These are phyloP conservation scores for Citrus trifoliata DNA, from an alignment of 345 rosid genomes.

Conservation along the genomic window DNA sequence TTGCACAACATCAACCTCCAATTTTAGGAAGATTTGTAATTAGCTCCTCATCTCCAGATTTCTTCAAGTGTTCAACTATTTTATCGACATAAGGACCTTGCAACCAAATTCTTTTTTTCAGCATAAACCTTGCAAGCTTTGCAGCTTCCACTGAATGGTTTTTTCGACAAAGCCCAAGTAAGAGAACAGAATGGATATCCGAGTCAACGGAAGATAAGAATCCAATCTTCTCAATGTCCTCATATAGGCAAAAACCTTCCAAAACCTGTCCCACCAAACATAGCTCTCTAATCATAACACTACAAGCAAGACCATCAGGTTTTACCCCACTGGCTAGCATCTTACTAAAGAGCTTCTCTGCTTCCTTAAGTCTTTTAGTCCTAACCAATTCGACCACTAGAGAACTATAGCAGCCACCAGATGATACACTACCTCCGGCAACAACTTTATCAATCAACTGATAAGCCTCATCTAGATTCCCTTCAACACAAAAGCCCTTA, in stretches of 20 bases:
- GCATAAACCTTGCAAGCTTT: conserved; percentile 52
- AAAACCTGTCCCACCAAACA: conserved; percentile 46
- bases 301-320: conserved; percentile 72
- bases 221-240: conserved; percentile 51
- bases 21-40: conserved; percentile 26
- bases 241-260: conserved; percentile 51
- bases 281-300: conserved; percentile 58
- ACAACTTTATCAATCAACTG: conserved; percentile 57
- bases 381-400: conserved; percentile 54
- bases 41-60: conserved; percentile 44
- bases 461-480: conserved; percentile 45
- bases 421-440: conserved; percentile 47
- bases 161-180: conserved; percentile 48
- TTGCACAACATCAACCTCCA: conserved; percentile 16
- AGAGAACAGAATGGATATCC: conserved; percentile 51
- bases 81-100: conserved; percentile 32
- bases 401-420: conserved; percentile 60
- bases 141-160: conserved; percentile 52
- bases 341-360: conserved; percentile 51
- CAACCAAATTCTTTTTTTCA: conserved; percentile 43
- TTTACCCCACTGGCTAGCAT: conserved; percentile 46
- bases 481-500: conserved; percentile 50
- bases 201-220: conserved; percentile 51
- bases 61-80: conserved; percentile 35
- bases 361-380: conserved; percentile 46